A percentile compares a stretch with the other conserved stretches of the same genome.
Conservation (phyloP, 2,329 filamentous ascomycete genomes). For the Stagonosporopsis vannaccii region DNA sequence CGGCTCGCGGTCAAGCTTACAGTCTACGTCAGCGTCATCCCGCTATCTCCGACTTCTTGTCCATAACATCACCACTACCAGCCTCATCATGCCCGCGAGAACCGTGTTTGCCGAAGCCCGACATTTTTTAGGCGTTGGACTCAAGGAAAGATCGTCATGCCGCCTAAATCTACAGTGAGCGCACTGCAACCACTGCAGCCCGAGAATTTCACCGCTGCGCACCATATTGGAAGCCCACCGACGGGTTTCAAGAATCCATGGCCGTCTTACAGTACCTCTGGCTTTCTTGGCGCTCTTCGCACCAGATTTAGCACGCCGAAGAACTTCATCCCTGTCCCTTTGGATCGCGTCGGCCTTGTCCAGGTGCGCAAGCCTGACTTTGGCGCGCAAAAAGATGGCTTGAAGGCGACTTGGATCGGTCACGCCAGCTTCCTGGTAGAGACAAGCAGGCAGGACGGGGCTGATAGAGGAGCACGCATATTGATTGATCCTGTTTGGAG, state of each 20-base stretch:
- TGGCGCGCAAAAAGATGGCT: slow-evolving; percentile 34
- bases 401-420: slow-evolving; percentile 61
- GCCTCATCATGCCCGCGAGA: slow-evolving; percentile 13
- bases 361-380: slow-evolving; percentile 53
- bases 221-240: slow-evolving; percentile 55
- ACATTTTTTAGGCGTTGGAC: slow-evolving; percentile 26
- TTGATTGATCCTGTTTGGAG: slow-evolving; percentile 64
- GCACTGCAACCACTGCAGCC: slow-evolving; percentile 31
- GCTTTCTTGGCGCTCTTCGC: slow-evolving; percentile 40
- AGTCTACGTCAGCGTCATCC: slow-evolving; percentile 6
- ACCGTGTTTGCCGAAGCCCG: slow-evolving; percentile 15
- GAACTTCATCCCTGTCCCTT: slow-evolving; percentile 57
- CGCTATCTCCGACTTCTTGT: slow-evolving; percentile 24
- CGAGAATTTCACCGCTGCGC: slow-evolving; percentile 38
- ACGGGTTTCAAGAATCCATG: slow-evolving; percentile 59
- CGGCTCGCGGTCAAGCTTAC: slow-evolving; percentile 15
- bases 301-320: slow-evolving; percentile 50
- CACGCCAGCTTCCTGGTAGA: slow-evolving; percentile 61
- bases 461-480: slow-evolving; percentile 52
- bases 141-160: slow-evolving; percentile 20
- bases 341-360: slow-evolving; percentile 52
- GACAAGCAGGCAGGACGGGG: slow-evolving; percentile 41
- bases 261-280: slow-evolving; percentile 51
- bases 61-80: slow-evolving; percentile 22
- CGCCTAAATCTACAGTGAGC: slow-evolving; percentile 23